Conservation (phyloP, 148 eudicot genomes). For the Bassia scoparia region DNA sequence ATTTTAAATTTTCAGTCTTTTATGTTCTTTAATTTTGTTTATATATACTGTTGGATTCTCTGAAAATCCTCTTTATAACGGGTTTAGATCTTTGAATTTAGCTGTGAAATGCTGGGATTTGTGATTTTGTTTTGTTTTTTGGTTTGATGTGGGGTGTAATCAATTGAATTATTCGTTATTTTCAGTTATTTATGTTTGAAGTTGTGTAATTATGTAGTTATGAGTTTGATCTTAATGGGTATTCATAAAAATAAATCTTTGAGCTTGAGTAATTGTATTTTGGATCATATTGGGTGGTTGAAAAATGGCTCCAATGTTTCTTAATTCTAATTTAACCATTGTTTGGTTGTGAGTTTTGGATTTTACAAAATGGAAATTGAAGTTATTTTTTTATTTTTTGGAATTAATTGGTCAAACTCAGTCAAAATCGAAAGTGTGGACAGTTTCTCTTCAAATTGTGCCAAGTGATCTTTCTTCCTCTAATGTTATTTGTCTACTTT, state of each 20-base stretch:
- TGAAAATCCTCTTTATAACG: background rate
- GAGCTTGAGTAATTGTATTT: too few relatives aligned
- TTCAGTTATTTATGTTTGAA: background rate
- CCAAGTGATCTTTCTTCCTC: background rate
- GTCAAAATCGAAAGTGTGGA: background rate
- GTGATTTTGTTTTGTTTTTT: slow-evolving; percentile 8
- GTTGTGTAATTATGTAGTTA: background rate
- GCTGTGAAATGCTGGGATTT: slow-evolving; percentile 10
- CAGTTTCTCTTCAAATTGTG: background rate
- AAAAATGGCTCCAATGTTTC: background rate
- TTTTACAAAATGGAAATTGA: background rate
- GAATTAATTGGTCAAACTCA: background rate
- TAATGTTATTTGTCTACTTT: too few relatives aligned
- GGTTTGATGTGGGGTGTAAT: background rate
- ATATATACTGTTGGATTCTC: slow-evolving; percentile 15
- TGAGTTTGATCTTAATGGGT: slow-evolving; percentile 2
- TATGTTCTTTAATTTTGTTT: too few relatives aligned
- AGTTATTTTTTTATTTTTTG: background rate
- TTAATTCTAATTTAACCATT: background rate
- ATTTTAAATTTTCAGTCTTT: too few relatives aligned
- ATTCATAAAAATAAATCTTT: background rate
- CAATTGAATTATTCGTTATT: background rate
- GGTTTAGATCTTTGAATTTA: slow-evolving; percentile 4
- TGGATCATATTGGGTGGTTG: too few relatives aligned
- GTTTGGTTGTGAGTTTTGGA: background rate